These are phyloP conservation scores for Leishmania guyanensis DNA, from an alignment of 208 protist genomes.

Conservation along the genomic window DNA sequence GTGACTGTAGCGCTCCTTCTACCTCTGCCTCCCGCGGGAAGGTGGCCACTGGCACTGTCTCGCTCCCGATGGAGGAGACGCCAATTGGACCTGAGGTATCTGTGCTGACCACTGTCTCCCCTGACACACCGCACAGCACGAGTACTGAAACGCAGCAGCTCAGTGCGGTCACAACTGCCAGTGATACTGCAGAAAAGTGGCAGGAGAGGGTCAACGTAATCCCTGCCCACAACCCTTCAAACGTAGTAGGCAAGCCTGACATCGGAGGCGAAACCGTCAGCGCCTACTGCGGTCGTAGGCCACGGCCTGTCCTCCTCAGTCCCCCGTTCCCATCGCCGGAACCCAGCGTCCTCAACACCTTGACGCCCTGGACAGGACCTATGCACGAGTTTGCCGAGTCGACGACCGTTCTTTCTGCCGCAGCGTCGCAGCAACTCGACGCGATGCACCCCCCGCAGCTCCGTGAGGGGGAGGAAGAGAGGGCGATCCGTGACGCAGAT, in stretches of 20 bases:
- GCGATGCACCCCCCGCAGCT: background rate
- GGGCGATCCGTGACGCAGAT: conserved; percentile 35
- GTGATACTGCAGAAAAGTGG: no score
- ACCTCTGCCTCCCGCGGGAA: background rate
- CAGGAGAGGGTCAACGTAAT: no score
- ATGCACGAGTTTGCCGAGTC: conserved; percentile 28
- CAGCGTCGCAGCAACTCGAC: background rate
- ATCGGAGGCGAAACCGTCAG: background rate
- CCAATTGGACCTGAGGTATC: conserved; percentile 12
- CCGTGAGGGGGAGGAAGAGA: conserved; percentile 20
- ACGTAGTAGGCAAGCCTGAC: background rate
- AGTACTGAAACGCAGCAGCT: background rate
- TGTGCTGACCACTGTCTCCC: conserved; percentile 21
- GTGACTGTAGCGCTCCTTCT: background rate
- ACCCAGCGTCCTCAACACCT: background rate
- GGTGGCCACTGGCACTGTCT: background rate
- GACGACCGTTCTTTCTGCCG: background rate
- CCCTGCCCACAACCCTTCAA: background rate
- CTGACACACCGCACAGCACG: conserved; percentile 18
- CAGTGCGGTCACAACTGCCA: background rate
- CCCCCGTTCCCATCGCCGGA: background rate
- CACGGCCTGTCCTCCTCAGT: background rate
- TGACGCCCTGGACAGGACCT: conserved; percentile 25
- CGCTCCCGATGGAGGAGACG: conserved; percentile 5
- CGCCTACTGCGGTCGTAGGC: background rate